phyloP scores from a whole-genome alignment of 208 protist genomes.

The Plasmodiophora brassicae region DNA sequence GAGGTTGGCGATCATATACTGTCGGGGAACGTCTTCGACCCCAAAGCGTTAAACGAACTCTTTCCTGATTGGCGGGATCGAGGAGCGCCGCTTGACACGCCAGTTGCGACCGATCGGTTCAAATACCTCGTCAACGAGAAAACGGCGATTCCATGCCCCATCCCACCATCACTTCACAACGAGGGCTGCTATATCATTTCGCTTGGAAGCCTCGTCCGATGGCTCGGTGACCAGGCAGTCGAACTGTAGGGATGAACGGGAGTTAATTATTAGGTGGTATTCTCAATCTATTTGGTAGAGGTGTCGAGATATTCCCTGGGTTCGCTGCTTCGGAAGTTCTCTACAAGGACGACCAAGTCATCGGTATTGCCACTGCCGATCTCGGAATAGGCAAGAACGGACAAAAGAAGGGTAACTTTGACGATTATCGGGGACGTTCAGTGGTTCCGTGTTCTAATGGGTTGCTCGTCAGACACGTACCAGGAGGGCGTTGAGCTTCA shows the following conservation, averaged over 20 bases:
- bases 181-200: conserved; percentile 88
- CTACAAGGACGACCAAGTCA: conserved; percentile 63
- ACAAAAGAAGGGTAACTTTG: conserved; percentile 61
- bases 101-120: conserved; percentile 80
- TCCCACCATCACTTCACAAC: conserved; percentile 70
- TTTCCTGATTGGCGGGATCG: conserved; percentile 78
- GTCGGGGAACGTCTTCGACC: conserved; percentile 91
- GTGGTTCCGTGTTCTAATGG: no score
- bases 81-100: conserved; percentile 57
- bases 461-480: conserved; percentile 63
- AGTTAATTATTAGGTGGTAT: not conserved
- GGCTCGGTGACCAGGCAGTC: conserved; percentile 81
- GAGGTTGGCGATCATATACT: conserved; percentile 89
- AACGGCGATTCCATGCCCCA: conserved; percentile 37
- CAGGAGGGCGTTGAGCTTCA: conserved; percentile 88
- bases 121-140: conserved; percentile 47
- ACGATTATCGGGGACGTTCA: not conserved
- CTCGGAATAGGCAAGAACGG: conserved; percentile 81
- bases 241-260: not conserved
- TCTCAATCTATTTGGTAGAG: conserved; percentile 46
- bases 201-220: conserved; percentile 79
- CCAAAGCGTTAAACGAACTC: conserved; percentile 84
- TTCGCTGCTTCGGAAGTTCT: conserved; percentile 78
- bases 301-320: conserved; percentile 91
- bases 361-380: conserved; percentile 70